Percentiles rank a stretch among this genome's conserved stretches.
These are phyloP conservation scores for Citrullus colocynthis DNA, from an alignment of 306 rosid species.

Conservation along the genomic window DNA sequence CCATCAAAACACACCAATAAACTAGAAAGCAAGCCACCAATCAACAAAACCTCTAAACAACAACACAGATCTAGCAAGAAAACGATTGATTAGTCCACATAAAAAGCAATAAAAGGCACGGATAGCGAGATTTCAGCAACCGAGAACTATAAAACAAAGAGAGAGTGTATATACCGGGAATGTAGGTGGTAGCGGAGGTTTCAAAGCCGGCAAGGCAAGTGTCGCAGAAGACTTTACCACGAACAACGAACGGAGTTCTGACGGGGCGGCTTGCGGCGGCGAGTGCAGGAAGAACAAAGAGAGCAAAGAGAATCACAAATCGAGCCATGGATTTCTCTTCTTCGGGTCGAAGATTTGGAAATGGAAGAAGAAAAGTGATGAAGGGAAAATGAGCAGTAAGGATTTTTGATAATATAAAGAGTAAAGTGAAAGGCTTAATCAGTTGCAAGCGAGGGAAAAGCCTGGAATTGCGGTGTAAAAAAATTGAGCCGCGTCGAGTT, in stretches of 20 bases:
- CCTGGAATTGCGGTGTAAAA: slow-evolving; percentile 5
- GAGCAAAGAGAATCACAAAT: slow-evolving; percentile 21
- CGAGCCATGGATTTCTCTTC: slow-evolving; percentile 23
- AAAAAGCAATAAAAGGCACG: neutral
- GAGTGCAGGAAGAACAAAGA: slow-evolving; percentile 59
- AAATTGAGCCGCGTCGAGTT: neutral
- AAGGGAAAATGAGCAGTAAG: neutral
- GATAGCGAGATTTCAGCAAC: neutral
- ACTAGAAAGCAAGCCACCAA: neutral
- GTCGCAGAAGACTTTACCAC: slow-evolving; percentile 73
- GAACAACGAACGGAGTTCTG: slow-evolving; percentile 34
- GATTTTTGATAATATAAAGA: neutral
- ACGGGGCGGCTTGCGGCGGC: slow-evolving; percentile 48
- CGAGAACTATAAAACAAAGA: neutral
- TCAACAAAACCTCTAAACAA: neutral
- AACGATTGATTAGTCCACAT: neutral
- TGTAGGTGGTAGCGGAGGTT: slow-evolving; percentile 58
- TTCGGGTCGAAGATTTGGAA: neutral
- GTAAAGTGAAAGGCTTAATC: neutral
- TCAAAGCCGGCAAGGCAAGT: slow-evolving; percentile 77
- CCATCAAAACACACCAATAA: neutral
- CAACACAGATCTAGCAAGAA: neutral
- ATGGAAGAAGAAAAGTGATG: neutral
- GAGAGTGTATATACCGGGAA: slow-evolving; percentile 34
- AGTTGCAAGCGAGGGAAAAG: neutral